Evolutionary conservation across 768 basidiomycete species (phyloP), one percentile per base, ranked within the genome.

Genomic region (Lactarius evosmus): DNA sequence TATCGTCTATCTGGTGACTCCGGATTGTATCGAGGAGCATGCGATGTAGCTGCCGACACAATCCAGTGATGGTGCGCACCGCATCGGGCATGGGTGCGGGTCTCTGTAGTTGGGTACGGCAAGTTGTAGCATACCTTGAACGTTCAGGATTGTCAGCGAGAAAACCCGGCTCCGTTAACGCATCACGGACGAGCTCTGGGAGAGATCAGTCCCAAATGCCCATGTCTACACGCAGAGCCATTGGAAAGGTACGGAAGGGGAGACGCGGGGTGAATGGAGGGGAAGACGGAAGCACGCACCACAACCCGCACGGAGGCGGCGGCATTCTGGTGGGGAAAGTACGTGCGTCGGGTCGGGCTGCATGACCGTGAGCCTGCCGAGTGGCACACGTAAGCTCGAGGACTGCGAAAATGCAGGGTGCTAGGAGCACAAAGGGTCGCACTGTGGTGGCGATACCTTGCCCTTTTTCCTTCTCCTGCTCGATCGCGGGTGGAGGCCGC

Each of bases 281-380:
- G n/a, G n/a, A n/a, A n/a, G n/a, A n/a, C 14, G 3, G 4, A 22
- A 38, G 16, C 19, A 58, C 56, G 49, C 7, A 49, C 56, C 56
- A 69, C 75, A 67, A 38, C 80, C 80, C 73, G 55, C 55, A 32
- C 67, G 72, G 16, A 83, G 59, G 46, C 70, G 68, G 38, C 41
- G 60, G 1, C 73, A 73, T 8, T 75, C 71, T 32, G 75, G 73
- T 11, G 69, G 67, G 58, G 77, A 73, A 53, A 70, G 80, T 6
- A 84, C 84, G 49, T 76, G 67, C 69, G 76, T 68, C 22, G 69
- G 71, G 69, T 75, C 68, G 0, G 78, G 75, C n/a, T 73, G 72
- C 81, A 82, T 79, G 56, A 85, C 78, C 53, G 83, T 75, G 71
- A 89, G 73, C 12, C 69, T 69, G 6, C 83, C 77, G 12, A 91